phyloP scores from a whole-genome alignment of 2,329 filamentous ascomycete genomes.

The Metarhizium robertsii region DNA sequence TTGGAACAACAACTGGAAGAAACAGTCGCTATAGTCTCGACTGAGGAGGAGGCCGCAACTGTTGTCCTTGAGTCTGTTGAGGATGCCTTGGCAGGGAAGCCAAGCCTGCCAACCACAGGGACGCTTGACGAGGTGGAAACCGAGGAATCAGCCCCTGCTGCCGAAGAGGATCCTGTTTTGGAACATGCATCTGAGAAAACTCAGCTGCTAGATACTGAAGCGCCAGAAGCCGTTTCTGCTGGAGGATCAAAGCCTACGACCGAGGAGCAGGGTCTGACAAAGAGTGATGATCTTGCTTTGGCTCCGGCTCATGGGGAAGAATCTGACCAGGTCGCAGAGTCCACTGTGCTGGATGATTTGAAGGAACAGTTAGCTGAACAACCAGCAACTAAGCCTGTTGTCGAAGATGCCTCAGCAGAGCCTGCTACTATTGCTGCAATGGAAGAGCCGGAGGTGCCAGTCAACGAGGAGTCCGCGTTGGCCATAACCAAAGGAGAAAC shows the following conservation, averaged over 20 bases:
- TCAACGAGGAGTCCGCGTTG: background rate
- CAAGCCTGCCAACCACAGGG: background rate
- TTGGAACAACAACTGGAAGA: background rate
- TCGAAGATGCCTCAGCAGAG: background rate
- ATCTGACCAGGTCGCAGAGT: background rate
- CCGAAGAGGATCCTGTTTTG: background rate
- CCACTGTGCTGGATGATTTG: background rate
- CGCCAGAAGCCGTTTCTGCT: background rate
- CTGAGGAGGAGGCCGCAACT: background rate
- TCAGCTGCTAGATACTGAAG: background rate
- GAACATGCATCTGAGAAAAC: background rate
- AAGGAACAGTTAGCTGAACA: background rate
- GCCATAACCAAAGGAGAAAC: background rate
- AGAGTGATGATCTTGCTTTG: background rate
- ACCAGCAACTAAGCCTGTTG: background rate
- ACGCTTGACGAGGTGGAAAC: background rate
- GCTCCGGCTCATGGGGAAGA: background rate
- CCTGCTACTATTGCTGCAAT: background rate
- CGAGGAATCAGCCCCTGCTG: background rate
- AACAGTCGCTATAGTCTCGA: background rate
- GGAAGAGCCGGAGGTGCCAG: background rate
- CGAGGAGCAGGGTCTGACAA: background rate
- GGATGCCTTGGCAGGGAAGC: background rate
- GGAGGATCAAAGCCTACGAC: background rate
- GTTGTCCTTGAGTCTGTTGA: background rate